A percentile compares a stretch with the other conserved stretches of the same genome.
phyloP scores from a whole-genome alignment of 2,329 filamentous ascomycete genomes.

The Rhinocladiella similis region DNA sequence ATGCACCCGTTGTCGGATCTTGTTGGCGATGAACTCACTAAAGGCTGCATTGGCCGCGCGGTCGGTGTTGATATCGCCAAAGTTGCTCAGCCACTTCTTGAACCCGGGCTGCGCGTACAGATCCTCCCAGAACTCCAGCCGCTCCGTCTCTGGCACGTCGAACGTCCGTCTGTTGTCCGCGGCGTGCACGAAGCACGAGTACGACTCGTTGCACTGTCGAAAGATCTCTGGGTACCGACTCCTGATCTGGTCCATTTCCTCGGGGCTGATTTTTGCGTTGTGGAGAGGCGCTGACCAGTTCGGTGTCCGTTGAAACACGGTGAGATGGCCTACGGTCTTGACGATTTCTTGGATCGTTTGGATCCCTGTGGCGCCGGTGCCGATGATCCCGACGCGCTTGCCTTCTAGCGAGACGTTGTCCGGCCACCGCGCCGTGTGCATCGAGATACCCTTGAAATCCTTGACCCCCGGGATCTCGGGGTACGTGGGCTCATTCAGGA shows the following conservation, averaged over 20 bases:
- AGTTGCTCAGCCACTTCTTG: conserved; percentile 52
- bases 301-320: conserved; percentile 61
- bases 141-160: conserved; percentile 10
- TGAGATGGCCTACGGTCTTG: conserved; percentile 52
- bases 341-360: conserved; percentile 64
- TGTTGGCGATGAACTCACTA: conserved; percentile 58
- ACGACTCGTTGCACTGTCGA: conserved; percentile 44
- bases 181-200: conserved; percentile 61
- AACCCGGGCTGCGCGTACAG: conserved; percentile 57
- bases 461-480: conserved; percentile 60
- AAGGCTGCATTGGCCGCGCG: conserved; percentile 51
- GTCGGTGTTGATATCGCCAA: conserved; percentile 51
- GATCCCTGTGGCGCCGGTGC: conserved; percentile 64
- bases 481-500: conserved; percentile 60
- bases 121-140: conserved; percentile 49
- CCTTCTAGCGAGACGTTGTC: conserved; percentile 54
- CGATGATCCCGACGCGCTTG: conserved; percentile 63
- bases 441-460: conserved; percentile 57
- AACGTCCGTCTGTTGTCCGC: conserved; percentile 47
- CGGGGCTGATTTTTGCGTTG: conserved; percentile 46
- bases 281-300: conserved; percentile 65
- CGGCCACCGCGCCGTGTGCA: conserved; percentile 49
- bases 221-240: conserved; percentile 16
- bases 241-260: conserved; percentile 47
- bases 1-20: conserved; percentile 52